Evolutionary conservation across 1,284 basidiomycete species (phyloP).

Genomic region (Trichosporon inkin): DNA sequence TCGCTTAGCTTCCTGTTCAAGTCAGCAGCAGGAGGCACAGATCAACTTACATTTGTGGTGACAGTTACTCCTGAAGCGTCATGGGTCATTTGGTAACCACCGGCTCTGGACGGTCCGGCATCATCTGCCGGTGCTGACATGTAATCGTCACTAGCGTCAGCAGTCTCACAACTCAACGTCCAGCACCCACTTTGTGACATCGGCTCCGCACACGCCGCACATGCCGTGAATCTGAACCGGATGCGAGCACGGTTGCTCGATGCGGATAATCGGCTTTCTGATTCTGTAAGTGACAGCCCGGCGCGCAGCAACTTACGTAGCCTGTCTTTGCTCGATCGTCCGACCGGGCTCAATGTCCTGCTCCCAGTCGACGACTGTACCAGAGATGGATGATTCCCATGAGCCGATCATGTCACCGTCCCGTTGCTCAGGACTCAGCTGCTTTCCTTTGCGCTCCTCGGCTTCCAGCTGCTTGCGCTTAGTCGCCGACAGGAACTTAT

Average conservation of each 20-base stretch:
- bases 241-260: slow-evolving; percentile 86
- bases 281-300: slow-evolving; percentile 5
- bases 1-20: slow-evolving; percentile 71
- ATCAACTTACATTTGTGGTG: slow-evolving; percentile 41
- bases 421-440: slow-evolving; percentile 39
- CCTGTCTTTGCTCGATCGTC: slow-evolving; percentile 34
- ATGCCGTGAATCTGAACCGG: slow-evolving; percentile 86
- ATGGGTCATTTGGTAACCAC: slow-evolving; percentile 48
- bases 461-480: slow-evolving; percentile 19
- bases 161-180: slow-evolving; percentile 12
- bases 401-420: slow-evolving; percentile 71
- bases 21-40: slow-evolving; percentile 4
- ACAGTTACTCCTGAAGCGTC: slow-evolving; percentile 51
- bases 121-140: slow-evolving; percentile 70
- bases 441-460: slow-evolving; percentile 19
- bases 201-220: slow-evolving; percentile 88
- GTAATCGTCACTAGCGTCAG: slow-evolving; percentile 66
- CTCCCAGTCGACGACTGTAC: slow-evolving; percentile 51
- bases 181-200: slow-evolving; percentile 74
- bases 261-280: slow-evolving; percentile 58
- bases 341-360: slow-evolving; percentile 30
- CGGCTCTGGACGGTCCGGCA: slow-evolving; percentile 35
- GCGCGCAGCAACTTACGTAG: slow-evolving; percentile 27
- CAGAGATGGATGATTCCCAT: slow-evolving; percentile 81
- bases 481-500: slow-evolving; percentile 59